phyloP scores from a whole-genome alignment of 352 stramenopile genomes.

The Halophytophthora batemanensis region DNA sequence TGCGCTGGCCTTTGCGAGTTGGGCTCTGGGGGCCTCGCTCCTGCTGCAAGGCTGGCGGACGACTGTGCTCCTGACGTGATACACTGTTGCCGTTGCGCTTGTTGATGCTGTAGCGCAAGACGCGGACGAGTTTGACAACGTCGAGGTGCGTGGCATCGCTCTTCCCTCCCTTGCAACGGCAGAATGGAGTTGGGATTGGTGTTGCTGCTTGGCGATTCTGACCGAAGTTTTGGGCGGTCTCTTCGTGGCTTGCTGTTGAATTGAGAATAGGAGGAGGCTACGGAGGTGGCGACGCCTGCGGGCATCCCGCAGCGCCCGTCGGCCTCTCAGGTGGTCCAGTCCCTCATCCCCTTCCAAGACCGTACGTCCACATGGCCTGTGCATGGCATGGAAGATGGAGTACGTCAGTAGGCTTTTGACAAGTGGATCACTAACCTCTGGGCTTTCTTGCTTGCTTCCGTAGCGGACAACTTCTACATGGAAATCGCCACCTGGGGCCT shows the following conservation, averaged over 20 bases:
- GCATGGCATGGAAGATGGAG: background rate
- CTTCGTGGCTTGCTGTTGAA: background rate
- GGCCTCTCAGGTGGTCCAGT: conserved; percentile 23
- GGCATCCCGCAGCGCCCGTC: conserved; percentile 13
- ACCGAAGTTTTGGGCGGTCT: background rate
- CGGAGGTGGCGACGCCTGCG: conserved; percentile 3
- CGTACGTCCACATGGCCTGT: conserved; percentile 12
- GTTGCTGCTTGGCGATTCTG: too few species aligned
- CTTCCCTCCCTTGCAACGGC: background rate
- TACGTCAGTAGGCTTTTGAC: background rate
- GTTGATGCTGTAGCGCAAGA: conserved; percentile 29
- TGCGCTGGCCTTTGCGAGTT: too few species aligned
- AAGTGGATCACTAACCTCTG: background rate
- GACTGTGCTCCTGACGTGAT: too few species aligned
- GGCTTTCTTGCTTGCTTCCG: conserved; percentile 1
- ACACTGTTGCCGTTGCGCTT: conserved; percentile 1
- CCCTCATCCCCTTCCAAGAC: conserved; percentile 37
- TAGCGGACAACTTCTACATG: conserved; percentile 50
- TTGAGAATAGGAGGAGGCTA: conserved; percentile 12
- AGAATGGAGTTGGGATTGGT: background rate
- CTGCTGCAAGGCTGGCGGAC: too few species aligned
- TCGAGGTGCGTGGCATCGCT: conserved; percentile 14
- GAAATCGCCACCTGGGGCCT: conserved; percentile 48
- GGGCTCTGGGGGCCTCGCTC: too few species aligned
- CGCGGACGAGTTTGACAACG: conserved; percentile 46